phyloP scores from a whole-genome alignment of 495 filamentous ascomycete genomes.

The Amniculicola lignicola region DNA sequence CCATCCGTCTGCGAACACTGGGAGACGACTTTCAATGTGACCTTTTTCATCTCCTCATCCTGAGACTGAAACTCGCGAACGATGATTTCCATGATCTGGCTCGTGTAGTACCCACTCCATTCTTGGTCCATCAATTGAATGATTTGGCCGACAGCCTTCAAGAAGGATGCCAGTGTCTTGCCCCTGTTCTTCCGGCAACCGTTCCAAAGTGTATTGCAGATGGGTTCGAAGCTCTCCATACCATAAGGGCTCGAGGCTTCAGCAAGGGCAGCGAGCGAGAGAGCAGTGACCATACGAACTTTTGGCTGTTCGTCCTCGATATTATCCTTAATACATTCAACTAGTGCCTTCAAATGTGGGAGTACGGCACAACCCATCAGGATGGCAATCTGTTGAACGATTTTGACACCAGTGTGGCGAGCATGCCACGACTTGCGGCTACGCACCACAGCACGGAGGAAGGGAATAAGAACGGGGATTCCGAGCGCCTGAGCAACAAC shows the following conservation, averaged over 20 bases:
- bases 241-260: conserved; percentile 97
- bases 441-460: conserved; percentile 90
- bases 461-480: conserved; percentile 91
- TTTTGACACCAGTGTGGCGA: conserved; percentile 98
- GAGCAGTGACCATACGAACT: conserved; percentile 89
- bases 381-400: conserved; percentile 99
- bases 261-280: conserved; percentile 92
- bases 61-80: conserved; percentile 93
- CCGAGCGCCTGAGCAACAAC: conserved; percentile 96
- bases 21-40: conserved; percentile 95
- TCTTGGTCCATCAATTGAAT: conserved; percentile 99
- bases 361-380: conserved; percentile 97
- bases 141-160: conserved; percentile 97
- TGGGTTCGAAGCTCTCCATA: conserved; percentile 98
- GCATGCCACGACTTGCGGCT: conserved; percentile 99
- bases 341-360: conserved; percentile 91
- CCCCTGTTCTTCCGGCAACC: conserved; percentile 93
- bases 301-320: conserved; percentile 97
- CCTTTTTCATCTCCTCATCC: conserved; percentile 99
- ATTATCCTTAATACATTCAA: conserved; percentile 94
- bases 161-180: conserved; percentile 90
- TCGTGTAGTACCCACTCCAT: conserved; percentile 98
- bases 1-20: conserved; percentile 93
- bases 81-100: conserved; percentile 98
- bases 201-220: conserved; percentile 95